Base-by-base conservation (phyloP, 2,329 filamentous ascomycete species). In the Nemania bipapillata region DNA sequence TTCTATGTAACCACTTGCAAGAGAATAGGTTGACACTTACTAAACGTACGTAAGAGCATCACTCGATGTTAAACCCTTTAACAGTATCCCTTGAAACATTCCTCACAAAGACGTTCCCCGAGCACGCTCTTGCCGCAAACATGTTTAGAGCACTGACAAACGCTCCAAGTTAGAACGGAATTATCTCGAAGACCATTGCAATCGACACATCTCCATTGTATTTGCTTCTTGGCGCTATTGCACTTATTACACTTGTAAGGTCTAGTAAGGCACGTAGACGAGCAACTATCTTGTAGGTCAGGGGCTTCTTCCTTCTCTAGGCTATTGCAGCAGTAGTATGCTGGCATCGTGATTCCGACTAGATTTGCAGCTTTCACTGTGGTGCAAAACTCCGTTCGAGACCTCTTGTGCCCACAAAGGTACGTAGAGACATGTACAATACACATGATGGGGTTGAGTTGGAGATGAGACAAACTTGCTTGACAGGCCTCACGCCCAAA, bases 371-470 rank as follows among this genome's bases (percentile, higher is more conserved):
- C 60, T 52, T 72, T 71, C 0, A 70, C 69, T 47, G 68, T 68
- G n/a, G 20, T 26, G 67, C 76, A 78, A 24, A 72, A 66, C 9
- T 66, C 63, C 69, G 65, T 72, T 3, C 61, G 65, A 4, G 50
- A 40, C 8, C 57, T 66, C 0, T 7, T 24, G 47, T 77, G 76
- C 1, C 71, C 73, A 62, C 76, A 78, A 0, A 75, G 76, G 47
- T 78, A 77, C 1, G 67, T 53, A 4, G 73, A 69, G n/a, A 26
- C 12, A 32, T 54, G 63, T 3, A 56, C 9, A 2, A 63, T 52
- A 37, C 73, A 76, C 61, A 71, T 65, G 47, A 12, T 69, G 56
- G n/a, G 20, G 11, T 20, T 7, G 40, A 55, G 22, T 37, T 47
- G 1, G 15, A 32, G n/a, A 59, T 35, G 37, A 37, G 22, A 37